Evolutionary conservation across 306 rosid species (phyloP).

Genomic region (Castanopsis chinensis): DNA sequence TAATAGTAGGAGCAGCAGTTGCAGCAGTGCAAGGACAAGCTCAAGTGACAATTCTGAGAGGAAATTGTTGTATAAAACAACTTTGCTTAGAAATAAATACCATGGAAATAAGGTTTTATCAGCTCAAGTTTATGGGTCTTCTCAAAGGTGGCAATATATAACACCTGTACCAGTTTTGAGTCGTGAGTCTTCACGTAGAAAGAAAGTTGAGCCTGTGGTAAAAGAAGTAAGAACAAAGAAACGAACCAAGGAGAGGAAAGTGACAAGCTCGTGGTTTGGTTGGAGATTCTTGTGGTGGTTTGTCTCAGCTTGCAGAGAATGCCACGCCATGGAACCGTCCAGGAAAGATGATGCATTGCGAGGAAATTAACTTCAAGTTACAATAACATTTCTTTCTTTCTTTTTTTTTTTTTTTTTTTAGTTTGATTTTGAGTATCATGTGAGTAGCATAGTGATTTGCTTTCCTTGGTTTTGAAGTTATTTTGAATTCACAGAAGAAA

Average conservation of each 20-base stretch:
- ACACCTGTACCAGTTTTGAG: constrained; percentile 51
- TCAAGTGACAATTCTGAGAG: constrained; percentile 61
- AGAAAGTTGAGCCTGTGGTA: constrained; percentile 18
- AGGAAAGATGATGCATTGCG: constrained; percentile 18
- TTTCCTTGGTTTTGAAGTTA: background rate
- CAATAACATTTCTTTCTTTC: background rate
- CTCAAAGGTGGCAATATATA: constrained; percentile 81
- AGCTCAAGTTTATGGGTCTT: constrained; percentile 45
- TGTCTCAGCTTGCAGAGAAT: constrained; percentile 56
- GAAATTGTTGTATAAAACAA: constrained; percentile 20
- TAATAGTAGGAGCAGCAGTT: constrained; percentile 60
- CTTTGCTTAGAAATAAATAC: background rate
- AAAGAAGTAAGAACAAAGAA: constrained; percentile 4
- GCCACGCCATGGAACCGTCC: constrained; percentile 76
- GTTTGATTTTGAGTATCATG: constrained; percentile 1
- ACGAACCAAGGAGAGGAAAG: constrained; percentile 2
- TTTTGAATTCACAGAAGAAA: background rate
- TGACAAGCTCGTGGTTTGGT: constrained; percentile 23
- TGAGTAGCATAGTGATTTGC: background rate
- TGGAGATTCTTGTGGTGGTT: constrained; percentile 69
- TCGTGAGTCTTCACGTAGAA: constrained; percentile 52
- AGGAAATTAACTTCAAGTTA: constrained; percentile 32
- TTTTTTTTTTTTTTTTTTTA: background rate
- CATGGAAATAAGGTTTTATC: constrained; percentile 20
- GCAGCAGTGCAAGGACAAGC: constrained; percentile 83